Base-by-base conservation (phyloP, 2,329 filamentous ascomycete species). In the Botrytis aclada region DNA sequence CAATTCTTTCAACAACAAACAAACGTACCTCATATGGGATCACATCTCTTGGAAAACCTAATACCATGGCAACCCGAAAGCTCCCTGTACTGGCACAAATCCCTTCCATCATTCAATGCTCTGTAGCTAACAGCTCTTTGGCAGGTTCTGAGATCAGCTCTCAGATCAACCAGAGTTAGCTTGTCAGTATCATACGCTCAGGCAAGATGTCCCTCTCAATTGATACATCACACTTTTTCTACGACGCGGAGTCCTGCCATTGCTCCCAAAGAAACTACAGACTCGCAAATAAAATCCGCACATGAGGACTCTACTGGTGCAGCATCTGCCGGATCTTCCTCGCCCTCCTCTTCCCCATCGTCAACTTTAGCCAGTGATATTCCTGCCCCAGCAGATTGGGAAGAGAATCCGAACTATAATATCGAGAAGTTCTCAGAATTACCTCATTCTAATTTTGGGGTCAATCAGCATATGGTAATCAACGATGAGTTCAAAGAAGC, bases 401-500 rank as follows among this genome's bases (percentile, higher is more conserved):
- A 96, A 79, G 89, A 93, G 72, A 89, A 93, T 76, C 88, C 90
- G 22, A 87, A 93, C 76, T 88, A 90, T 74, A 86, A 89, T 75
- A 92, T 95, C 78, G 89, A 89, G 66, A 88, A 89, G 75, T 95
- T 95, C 83, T 89, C 90, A 43, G 87, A 95, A 80, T 86, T 96
- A 34, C 93, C 93, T 3, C 90, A 92, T 77, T 87, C 88, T 75
- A 90, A 93, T 78, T 98, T 98, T 78, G 96, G 96, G 25, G 91
- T 95, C 78, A 99, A 99, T 78, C 96, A 99, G 82, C 93, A 98
- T 83, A 97, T 98, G 86, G 87, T 94, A 74, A 97, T 98, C 80
- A 97, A 98, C 81, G 90, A 94, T 80, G 95, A 98, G 81, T 96
- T 98, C 82, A 98, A 97, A 80, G 93, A 98, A 82, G 92, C 92